Evolutionary conservation across 1,139 yeast genomes (phyloP).

Genomic region (Yamadazyma sp.): DNA sequence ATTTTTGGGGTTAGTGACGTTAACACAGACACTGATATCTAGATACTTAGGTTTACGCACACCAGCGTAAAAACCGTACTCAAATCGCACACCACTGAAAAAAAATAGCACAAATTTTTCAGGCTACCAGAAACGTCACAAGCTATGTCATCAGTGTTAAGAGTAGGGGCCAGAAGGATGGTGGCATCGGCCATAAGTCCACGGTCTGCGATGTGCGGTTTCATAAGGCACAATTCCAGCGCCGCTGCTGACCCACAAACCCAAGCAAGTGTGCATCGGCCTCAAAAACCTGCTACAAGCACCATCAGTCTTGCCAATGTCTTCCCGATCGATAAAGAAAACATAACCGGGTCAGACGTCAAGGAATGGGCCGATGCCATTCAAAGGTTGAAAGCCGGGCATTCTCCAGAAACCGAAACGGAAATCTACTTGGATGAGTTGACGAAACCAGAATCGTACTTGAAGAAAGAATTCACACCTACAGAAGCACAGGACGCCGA

Average conservation of each 20-base stretch:
- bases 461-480: conserved; percentile 51
- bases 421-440: conserved; percentile 47
- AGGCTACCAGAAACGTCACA: not conserved
- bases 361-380: conserved; percentile 69
- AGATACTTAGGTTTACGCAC: conserved; percentile 5
- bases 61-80: conserved; percentile 1
- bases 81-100: not conserved
- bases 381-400: conserved; percentile 49
- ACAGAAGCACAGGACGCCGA: conserved; percentile 60
- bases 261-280: conserved; percentile 20
- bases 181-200: conserved; percentile 1
- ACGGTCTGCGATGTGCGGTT: not conserved
- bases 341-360: conserved; percentile 54
- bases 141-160: conserved; percentile 5
- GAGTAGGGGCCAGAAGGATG: conserved; percentile 6
- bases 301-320: conserved; percentile 10
- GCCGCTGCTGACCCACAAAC: conserved; percentile 2
- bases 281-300: conserved; percentile 22
- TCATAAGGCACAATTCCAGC: conserved; percentile 1
- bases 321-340: conserved; percentile 39
- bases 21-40: not conserved
- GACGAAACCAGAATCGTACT: conserved; percentile 34
- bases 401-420: conserved; percentile 29
- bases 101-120: conserved; percentile 1
- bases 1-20: no score